Base-by-base conservation (phyloP, 192 early-diverging fungal genomes). In the Rhizophagus clarus region DNA sequence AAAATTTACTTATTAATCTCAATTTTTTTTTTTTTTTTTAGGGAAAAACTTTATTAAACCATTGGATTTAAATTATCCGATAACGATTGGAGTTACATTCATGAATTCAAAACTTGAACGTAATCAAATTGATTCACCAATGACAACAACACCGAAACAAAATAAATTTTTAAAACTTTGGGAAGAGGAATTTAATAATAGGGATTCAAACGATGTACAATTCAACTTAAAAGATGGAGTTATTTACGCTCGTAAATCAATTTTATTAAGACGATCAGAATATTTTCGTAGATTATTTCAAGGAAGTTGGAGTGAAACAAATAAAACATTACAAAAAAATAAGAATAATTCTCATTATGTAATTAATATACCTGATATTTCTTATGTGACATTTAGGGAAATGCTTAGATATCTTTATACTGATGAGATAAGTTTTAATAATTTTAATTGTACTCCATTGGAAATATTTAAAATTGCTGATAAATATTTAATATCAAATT, bases 241-340 rank as follows among this genome's bases (percentile, higher is more conserved):
- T 17, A 76, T 64, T 26, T 64, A 40, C 62, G 75, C 78, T 4
- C 70, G 71, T 37, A 79, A 56, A 29, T 56, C 47, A 24, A 79
- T 79, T 17, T 45, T 79, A 22, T 29, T 34, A 42, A 37, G 49
- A 40, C 68, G 78, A 17, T 72, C 68, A 11, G 78, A 79, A 70
- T 79, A 79, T 73, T 79, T 79, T 62, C 68, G 72, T 29, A 62
- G 32, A n/a, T 45, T 79, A 40, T 77, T 79, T 61, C 74, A 74
- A 73, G 78, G 60, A 45, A 32, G 72, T 34, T 79, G 78, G 78
- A 56, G 24, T 15, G 78, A 72, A 40, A 37, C 34, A 3, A 42
- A 42, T 42, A 42, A 42, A 42, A 20, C 67, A 24, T 29, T 31
- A 26, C 26, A 34, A 72, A 24, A 32, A n/a, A 20, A 12, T 37